A percentile compares a stretch with the other conserved stretches of the same genome.
Conservation (phyloP, 139 green algal genomes). For the Desmodesmus armatus region DNA sequence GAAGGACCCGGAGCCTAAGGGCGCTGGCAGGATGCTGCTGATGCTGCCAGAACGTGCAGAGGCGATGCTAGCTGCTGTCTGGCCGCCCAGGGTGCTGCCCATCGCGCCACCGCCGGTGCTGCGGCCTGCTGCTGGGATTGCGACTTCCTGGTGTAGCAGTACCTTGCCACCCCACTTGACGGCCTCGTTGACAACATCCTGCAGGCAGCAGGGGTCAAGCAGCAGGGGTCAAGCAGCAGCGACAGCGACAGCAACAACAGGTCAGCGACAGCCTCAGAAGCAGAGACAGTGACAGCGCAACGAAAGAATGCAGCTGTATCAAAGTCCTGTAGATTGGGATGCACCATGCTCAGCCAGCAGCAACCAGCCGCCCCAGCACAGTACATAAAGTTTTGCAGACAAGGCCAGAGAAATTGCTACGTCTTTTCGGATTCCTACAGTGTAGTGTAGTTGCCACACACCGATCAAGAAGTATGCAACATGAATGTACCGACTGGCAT, state of each 20-base stretch:
- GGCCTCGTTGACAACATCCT: conserved; percentile 74
- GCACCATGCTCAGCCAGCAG: too few species aligned
- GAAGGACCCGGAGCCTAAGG: conserved; percentile 21
- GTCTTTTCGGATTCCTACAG: too few species aligned
- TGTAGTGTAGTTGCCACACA: background rate
- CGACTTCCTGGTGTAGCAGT: conserved; percentile 82
- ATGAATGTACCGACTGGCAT: background rate
- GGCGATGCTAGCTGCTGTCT: background rate
- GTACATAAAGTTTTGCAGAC: too few species aligned
- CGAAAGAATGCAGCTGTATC: too few species aligned
- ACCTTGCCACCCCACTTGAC: conserved; percentile 70
- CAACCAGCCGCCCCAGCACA: too few species aligned
- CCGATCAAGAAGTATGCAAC: background rate
- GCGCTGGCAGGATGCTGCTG: background rate
- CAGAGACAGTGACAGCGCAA: too few species aligned
- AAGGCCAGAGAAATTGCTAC: too few species aligned
- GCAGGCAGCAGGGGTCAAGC: background rate
- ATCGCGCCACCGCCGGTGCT: background rate
- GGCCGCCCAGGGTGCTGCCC: background rate
- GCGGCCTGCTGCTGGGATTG: background rate
- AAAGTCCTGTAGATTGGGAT: too few species aligned
- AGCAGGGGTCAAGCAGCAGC: background rate
- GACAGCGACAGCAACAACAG: background rate
- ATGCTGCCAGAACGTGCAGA: background rate
- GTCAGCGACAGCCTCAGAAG: too few species aligned